A percentile compares a stretch with the other conserved stretches of the same genome.
phyloP scores from a whole-genome alignment of 2,329 filamentous ascomycete species.

The Chaetomium sp. region DNA sequence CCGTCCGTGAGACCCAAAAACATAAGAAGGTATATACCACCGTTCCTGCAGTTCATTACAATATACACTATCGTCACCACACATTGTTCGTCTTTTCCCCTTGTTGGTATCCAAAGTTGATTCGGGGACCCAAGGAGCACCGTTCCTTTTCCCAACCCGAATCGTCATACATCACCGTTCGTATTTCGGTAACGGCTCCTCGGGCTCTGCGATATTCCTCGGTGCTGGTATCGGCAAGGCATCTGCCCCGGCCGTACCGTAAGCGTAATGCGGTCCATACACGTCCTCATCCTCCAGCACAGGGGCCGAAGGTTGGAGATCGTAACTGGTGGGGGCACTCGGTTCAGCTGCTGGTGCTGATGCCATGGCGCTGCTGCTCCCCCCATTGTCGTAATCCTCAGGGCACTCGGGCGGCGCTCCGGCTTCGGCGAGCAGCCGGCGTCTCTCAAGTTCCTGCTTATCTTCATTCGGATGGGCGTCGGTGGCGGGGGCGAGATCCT shows the following conservation, averaged over 20 bases:
- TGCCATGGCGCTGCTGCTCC: slow-evolving; percentile 30
- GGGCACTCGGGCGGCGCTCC: slow-evolving; percentile 64
- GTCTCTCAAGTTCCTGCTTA: slow-evolving; percentile 75
- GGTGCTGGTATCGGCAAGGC: neutral
- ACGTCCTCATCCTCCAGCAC: slow-evolving; percentile 51
- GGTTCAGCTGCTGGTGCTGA: slow-evolving; percentile 39
- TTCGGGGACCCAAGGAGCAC: neutral
- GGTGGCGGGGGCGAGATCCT: slow-evolving; percentile 43
- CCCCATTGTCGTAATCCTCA: slow-evolving; percentile 50
- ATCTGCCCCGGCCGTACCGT: slow-evolving; percentile 22
- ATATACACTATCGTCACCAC: slow-evolving; percentile 18
- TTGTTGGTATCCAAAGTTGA: neutral
- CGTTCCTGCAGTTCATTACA: slow-evolving; percentile 20
- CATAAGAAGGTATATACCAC: slow-evolving; percentile 2
- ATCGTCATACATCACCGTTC: slow-evolving; percentile 32
- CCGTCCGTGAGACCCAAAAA: neutral
- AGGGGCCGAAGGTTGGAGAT: slow-evolving; percentile 57
- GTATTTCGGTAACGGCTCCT: slow-evolving; percentile 39
- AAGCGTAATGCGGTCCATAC: slow-evolving; percentile 37
- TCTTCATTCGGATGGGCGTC: slow-evolving; percentile 59
- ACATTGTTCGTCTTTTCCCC: neutral
- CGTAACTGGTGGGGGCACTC: slow-evolving; percentile 34
- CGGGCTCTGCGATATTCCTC: slow-evolving; percentile 2
- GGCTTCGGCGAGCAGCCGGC: slow-evolving; percentile 62
- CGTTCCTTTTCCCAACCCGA: neutral